Evolutionary conservation across 192 early-diverging fungal species (phyloP).

Genomic region (Chytriomyces sp.): DNA sequence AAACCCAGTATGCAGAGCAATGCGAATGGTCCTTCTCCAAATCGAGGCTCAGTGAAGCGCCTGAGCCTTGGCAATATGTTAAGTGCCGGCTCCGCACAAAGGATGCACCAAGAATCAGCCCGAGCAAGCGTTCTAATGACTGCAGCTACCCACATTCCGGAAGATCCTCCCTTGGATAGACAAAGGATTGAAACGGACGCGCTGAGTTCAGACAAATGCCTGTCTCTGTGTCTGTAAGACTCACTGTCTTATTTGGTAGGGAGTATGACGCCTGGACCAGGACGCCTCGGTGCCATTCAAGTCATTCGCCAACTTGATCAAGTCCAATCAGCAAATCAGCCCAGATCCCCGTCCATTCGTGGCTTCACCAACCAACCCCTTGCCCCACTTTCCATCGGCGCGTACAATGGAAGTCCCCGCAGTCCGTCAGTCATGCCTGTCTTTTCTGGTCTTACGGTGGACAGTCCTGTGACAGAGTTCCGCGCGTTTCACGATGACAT

Average conservation of each 20-base stretch:
- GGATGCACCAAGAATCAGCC: no score
- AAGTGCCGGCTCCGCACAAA: no score
- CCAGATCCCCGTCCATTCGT: not conserved
- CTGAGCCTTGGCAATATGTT: no score
- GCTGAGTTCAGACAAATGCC: no score
- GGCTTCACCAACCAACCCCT: not conserved
- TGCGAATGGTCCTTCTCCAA: no score
- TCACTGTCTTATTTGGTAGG: not conserved
- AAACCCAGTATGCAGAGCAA: no score
- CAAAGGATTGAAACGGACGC: no score
- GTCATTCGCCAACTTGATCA: not conserved
- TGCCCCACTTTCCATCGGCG: not conserved
- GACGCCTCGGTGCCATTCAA: not conserved
- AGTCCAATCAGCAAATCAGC: not conserved
- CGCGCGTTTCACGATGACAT: slow-evolving; percentile 32
- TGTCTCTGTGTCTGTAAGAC: no score
- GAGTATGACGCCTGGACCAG: not conserved
- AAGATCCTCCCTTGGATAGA: no score
- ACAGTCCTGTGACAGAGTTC: not conserved
- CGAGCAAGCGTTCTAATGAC: no score
- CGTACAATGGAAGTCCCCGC: not conserved
- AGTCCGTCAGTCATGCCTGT: not conserved
- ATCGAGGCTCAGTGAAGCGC: no score
- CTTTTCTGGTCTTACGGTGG: not conserved
- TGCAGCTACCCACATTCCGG: no score